Evolutionary conservation across 2,329 filamentous ascomycete species (phyloP).

Genomic region (Pyrenophora graminea): DNA sequence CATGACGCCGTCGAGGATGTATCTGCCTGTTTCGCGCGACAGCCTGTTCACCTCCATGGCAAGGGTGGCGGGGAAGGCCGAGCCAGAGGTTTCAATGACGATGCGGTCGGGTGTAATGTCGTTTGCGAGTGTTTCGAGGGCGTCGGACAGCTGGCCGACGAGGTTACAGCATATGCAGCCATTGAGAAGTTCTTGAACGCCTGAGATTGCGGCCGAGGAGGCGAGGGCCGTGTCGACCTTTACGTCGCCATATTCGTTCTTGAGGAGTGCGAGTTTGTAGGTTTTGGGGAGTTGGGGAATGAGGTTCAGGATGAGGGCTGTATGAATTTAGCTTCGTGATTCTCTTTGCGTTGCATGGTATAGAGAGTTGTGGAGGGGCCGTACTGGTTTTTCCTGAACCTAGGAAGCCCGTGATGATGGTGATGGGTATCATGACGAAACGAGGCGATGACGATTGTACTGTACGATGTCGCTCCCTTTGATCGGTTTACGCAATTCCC

Average conservation of each 20-base stretch:
- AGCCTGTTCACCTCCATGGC: constrained; percentile 88
- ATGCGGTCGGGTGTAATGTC: constrained; percentile 75
- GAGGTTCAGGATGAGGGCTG: constrained; percentile 83
- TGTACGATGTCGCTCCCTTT: no score
- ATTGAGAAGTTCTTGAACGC: constrained; percentile 90
- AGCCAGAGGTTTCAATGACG: constrained; percentile 90
- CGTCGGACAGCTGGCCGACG: constrained; percentile 84
- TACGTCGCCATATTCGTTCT: constrained; percentile 97
- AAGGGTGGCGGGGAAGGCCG: constrained; percentile 79
- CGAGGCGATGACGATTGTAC: no score
- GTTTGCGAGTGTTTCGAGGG: constrained; percentile 72
- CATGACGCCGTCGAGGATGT: constrained; percentile 83
- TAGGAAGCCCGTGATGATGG: constrained; percentile 93
- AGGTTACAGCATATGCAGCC: constrained; percentile 99
- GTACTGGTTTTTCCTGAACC: constrained; percentile 88
- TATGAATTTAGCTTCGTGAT: background rate
- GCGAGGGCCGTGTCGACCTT: constrained; percentile 93
- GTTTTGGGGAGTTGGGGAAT: constrained; percentile 84
- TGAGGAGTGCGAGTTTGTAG: constrained; percentile 91
- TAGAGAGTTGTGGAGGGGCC: background rate
- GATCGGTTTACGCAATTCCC: no score
- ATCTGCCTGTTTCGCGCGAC: constrained; percentile 68
- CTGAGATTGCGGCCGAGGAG: constrained; percentile 77
- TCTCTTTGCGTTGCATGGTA: background rate
- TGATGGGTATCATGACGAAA: constrained; percentile 70